Base-by-base conservation (phyloP, 257 asterid genomes). In the Leonotis leonurus region DNA sequence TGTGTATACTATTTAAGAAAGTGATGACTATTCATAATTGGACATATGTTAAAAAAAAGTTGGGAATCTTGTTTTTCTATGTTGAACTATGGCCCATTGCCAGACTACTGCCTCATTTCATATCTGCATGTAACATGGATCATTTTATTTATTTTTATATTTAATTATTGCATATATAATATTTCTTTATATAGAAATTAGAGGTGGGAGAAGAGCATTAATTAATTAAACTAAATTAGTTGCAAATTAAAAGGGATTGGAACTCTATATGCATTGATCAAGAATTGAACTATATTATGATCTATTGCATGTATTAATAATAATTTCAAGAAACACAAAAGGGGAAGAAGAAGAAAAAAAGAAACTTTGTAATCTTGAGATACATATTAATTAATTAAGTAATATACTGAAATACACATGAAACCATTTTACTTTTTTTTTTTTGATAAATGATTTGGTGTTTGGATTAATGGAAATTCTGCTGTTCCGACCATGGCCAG, bases 401-500 rank as follows among this genome's bases (percentile, higher is more conserved):
- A n/a, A n/a, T n/a, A n/a, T n/a, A n/a, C n/a, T n/a, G n/a, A n/a
- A n/a, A n/a, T n/a, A n/a, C n/a, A n/a, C n/a, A n/a, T n/a, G n/a
- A n/a, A n/a, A n/a, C 6, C 5, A 17, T 45, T 8, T 3, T 20
- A 8, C 3, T 20, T 45, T 7, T 18, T 18, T 17, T 8, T 39
- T 39, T n/a, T 40, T 3, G 1, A 4, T 44, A 5, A 44, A 44
- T 1, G 6, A 3, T 50, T 16, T 17, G 50, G 37, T 22, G 11
- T 21, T 29, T 26, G 27, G 26, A 49, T 73, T 1, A 81, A n/a
- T 77, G 75, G 61, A 78, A 80, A 54, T 75, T 77, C 39, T 82
- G 87, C 39, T 75, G 90, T 30, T 79, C 89, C 0, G 88, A 69
- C 97, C 97, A 90, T 5, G 86, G 80, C 95, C 95, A 90, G 30